A percentile compares a stretch with the other conserved stretches of the same genome.
These are phyloP conservation scores for Quercus bicolor DNA, from an alignment of 306 rosid species.

Conservation along the genomic window DNA sequence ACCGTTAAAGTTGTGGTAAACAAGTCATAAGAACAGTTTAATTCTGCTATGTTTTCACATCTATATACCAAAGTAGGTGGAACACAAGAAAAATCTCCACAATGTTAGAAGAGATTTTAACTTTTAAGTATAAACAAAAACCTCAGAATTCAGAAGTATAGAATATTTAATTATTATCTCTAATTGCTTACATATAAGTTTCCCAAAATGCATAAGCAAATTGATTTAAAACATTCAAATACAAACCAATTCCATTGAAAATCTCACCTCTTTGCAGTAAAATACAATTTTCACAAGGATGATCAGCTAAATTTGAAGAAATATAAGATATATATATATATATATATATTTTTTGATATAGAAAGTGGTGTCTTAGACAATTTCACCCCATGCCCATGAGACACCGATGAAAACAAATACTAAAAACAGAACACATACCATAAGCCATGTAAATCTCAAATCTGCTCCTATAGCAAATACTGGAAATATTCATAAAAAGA, in stretches of 20 bases:
- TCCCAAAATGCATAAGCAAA: not conserved
- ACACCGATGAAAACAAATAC: not conserved
- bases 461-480: not conserved
- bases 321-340: not conserved
- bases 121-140: not conserved
- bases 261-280: not conserved
- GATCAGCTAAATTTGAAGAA: not conserved
- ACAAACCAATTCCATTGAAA: not conserved
- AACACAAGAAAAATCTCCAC: not conserved
- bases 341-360: too few species aligned
- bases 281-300: not conserved
- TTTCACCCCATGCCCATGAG: too few species aligned
- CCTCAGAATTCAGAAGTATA: not conserved
- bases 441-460: not conserved
- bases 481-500: not conserved
- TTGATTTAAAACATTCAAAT: not conserved
- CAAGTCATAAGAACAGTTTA: not conserved
- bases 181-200: not conserved
- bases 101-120: not conserved
- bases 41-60: not conserved
- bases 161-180: not conserved
- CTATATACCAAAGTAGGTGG: not conserved
- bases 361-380: too few species aligned
- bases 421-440: not conserved
- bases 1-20: not conserved